Percentiles rank a stretch among this genome's conserved stretches.
These are phyloP conservation scores for Neurospora sublineolata DNA, from an alignment of 495 filamentous ascomycete genomes.

Conservation along the genomic window DNA sequence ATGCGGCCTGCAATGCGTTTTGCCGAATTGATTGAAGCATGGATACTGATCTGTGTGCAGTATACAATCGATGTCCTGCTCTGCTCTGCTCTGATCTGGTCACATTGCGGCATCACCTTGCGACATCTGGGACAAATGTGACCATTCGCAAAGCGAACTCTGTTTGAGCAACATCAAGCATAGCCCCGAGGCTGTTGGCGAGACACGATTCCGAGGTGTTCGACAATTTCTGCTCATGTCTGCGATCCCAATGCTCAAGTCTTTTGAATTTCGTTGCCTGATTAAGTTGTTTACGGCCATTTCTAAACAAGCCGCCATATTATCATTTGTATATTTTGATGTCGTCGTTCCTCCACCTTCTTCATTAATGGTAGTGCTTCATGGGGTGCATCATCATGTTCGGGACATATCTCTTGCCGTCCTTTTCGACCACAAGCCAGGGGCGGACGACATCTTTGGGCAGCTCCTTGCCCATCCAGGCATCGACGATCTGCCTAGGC, in stretches of 20 bases:
- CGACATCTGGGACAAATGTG: not conserved
- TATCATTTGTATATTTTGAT: not conserved
- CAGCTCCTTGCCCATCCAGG: constrained; percentile 13
- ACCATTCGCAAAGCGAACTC: not conserved
- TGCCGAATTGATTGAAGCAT: not conserved
- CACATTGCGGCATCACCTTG: not conserved
- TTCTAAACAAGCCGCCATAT: not conserved
- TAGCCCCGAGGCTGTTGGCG: not conserved
- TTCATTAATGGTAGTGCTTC: constrained; percentile 11
- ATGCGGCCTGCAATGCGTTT: not conserved
- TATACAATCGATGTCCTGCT: not conserved
- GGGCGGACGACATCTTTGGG: constrained; percentile 6
- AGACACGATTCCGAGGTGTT: not conserved
- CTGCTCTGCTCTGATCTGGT: not conserved
- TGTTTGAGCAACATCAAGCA: not conserved
- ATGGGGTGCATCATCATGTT: constrained; percentile 25
- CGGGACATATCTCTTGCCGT: constrained; percentile 18
- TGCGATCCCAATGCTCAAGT: not conserved
- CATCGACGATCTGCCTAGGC: constrained; percentile 13
- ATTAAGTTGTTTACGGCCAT: not conserved
- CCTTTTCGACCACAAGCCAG: constrained; percentile 13
- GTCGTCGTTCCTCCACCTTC: not conserved
- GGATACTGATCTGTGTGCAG: not conserved
- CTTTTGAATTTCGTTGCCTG: not conserved
- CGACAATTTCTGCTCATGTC: not conserved